Conservation (phyloP, 129 eudicot species). For the Calendula officinalis region DNA sequence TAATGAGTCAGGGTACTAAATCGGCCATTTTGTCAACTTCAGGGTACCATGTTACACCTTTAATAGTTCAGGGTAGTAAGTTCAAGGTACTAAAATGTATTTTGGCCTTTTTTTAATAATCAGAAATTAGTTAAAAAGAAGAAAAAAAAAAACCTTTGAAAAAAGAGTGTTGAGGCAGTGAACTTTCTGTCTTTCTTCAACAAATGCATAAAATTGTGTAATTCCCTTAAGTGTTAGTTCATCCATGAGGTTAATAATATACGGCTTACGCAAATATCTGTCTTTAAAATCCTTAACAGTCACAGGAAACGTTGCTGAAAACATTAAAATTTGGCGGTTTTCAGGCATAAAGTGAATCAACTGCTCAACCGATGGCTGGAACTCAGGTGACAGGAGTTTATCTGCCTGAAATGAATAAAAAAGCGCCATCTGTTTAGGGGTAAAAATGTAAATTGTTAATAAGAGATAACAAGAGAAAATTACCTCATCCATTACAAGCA, state of each 20-base stretch:
- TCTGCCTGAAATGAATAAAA: conserved; percentile 53
- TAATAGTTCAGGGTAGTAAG: no score
- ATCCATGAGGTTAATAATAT: conserved; percentile 86
- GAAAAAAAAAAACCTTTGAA: conserved; percentile 48
- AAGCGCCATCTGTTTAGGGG: not conserved
- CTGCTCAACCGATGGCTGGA: conserved; percentile 84
- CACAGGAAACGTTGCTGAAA: conserved; percentile 42
- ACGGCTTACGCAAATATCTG: conserved; percentile 68
- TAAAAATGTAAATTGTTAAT: not conserved
- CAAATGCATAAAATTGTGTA: conserved; percentile 82
- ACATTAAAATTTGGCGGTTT: conserved; percentile 67
- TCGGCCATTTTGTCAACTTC: no score
- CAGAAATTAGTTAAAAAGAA: not conserved
- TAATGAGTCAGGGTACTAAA: no score
- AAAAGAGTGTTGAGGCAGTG: conserved; percentile 85
- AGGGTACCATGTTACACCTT: no score
- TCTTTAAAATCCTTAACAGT: conserved; percentile 87
- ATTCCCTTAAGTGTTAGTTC: conserved; percentile 85
- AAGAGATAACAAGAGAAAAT: not conserved
- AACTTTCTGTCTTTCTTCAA: conserved; percentile 85
- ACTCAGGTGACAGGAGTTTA: conserved; percentile 87
- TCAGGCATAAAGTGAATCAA: conserved; percentile 61
- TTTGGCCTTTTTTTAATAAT: not conserved
- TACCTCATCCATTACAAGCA: conserved; percentile 93
- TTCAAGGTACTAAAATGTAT: no score